Evolutionary conservation across 495 filamentous ascomycete species (phyloP), one percentile per base, ranked within the genome.

Genomic region (Aeminium ludgeri): DNA sequence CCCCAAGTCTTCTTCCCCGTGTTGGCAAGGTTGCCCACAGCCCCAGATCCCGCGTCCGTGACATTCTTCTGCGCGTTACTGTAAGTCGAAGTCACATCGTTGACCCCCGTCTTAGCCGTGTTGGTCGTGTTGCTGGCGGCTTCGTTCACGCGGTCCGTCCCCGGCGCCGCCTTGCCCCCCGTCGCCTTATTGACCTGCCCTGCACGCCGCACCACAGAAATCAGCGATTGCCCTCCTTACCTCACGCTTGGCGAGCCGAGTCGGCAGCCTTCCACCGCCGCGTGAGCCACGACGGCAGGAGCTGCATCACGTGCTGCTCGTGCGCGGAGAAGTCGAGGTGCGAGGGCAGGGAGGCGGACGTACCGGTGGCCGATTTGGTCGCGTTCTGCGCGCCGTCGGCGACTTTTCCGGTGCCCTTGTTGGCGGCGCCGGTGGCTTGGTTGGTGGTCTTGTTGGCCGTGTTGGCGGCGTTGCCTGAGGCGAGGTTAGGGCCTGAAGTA

Each of bases 181-280:
- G 50, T 45, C 3, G 38, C 50, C 34, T 49, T 45, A 36, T 53
- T 40, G 29, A 52, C 31, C 7, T 19, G 25, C 20, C 49, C 49
- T 52, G 40, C 20, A 10, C 2, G 34, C 13, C 30, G 44, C 45
- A 48, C 27, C 40, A 33, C 4, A 19, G 20, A n/a, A 27, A 29
- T 5, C 15, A 28, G n/a, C 31, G 10, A 19, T 1, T 30, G 18
- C 11, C 27, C 13, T 15, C 20, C 30, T 42, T 39, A 16, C 35
- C 28, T 20, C 10, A 34, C 36, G n/a, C 10, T 17, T 33, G 17
- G 45, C 19, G 35, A 48, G 45, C 31, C 6, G n/a, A 13, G 12
- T 34, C 31, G 36, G 36, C 37, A 7, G 43, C 28, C 25, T 7
- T 20, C 20, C 35, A 38, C 10, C 35, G 35, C 15, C 11, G 5